Evolutionary conservation across 768 basidiomycete species (phyloP).

Genomic region (Phanerochaete sordida): DNA sequence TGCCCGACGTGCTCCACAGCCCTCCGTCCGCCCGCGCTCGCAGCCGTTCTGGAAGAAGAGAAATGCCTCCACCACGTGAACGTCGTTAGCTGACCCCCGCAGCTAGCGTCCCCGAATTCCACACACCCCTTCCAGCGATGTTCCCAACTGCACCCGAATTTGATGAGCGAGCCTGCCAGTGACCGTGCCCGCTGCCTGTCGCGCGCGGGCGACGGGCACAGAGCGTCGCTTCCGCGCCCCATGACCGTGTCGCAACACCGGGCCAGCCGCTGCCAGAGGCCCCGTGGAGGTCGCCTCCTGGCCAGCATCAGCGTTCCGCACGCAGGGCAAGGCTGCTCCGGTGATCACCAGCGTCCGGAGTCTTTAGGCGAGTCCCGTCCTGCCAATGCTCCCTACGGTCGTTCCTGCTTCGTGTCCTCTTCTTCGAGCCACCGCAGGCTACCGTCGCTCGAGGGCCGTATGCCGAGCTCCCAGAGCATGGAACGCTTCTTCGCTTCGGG

Average conservation of each 20-base stretch:
- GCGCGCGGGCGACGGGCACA: neutral
- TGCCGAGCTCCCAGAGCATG: conserved; percentile 33
- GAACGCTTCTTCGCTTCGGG: conserved; percentile 16
- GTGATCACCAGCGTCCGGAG: conserved; percentile 6
- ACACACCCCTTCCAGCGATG: neutral
- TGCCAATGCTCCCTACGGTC: neutral
- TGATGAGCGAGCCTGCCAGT: neutral
- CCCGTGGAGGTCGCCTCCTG: neutral
- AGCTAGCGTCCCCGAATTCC: neutral
- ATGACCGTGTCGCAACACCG: conserved; percentile 7
- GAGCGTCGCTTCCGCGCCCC: conserved; percentile 4
- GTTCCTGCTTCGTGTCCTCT: neutral
- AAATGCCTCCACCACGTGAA: neutral
- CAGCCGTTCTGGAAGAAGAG: neutral
- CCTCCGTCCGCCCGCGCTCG: neutral
- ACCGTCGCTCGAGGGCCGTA: conserved; percentile 6
- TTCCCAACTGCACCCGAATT: conserved; percentile 2
- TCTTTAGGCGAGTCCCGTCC: neutral
- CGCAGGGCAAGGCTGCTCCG: neutral
- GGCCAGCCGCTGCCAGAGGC: neutral
- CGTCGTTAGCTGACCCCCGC: neutral
- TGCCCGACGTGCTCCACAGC: no score
- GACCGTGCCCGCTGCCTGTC: neutral
- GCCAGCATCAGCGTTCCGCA: neutral
- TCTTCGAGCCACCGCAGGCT: neutral